phyloP scores from a whole-genome alignment of 2,329 filamentous ascomycete species.

The Neonectria ditissima region DNA sequence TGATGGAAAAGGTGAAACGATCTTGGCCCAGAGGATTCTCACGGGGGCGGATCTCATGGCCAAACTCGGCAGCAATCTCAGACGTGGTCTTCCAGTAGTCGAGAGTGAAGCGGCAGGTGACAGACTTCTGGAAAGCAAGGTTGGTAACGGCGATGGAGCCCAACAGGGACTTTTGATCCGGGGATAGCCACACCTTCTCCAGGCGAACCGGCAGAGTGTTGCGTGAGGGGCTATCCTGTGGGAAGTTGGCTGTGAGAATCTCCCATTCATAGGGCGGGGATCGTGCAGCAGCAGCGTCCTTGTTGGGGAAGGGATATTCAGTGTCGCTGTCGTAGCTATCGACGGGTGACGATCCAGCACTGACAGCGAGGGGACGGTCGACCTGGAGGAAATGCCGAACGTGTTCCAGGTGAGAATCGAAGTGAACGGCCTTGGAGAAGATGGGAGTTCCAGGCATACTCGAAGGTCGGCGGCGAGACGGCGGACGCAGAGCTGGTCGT shows the following conservation, averaged over 20 bases:
- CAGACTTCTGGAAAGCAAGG: constrained; percentile 86
- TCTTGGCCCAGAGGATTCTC: constrained; percentile 78
- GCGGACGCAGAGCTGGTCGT: constrained; percentile 85
- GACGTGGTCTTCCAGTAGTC: constrained; percentile 99
- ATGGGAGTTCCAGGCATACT: constrained; percentile 98
- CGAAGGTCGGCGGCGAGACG: constrained; percentile 84
- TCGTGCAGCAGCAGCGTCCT: constrained; percentile 53
- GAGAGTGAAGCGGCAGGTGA: constrained; percentile 93
- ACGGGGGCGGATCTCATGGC: constrained; percentile 78
- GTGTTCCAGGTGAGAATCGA: constrained; percentile 95
- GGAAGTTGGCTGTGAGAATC: constrained; percentile 86
- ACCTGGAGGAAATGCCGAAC: constrained; percentile 96
- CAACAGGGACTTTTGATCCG: constrained; percentile 86
- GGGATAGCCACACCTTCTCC: constrained; percentile 87
- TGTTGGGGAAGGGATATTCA: constrained; percentile 85
- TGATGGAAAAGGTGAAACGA: constrained; percentile 94
- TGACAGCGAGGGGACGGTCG: constrained; percentile 94
- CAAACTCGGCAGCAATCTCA: constrained; percentile 90
- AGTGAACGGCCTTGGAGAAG: constrained; percentile 97
- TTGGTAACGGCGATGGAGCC: constrained; percentile 89
- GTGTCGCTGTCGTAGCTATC: constrained; percentile 87
- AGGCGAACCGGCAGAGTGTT: constrained; percentile 78
- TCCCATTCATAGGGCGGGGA: constrained; percentile 83
- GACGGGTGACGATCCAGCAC: constrained; percentile 90
- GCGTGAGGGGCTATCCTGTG: constrained; percentile 65